Conservation (phyloP, 2,329 filamentous ascomycete species). For the Xylariaceae sp. region DNA sequence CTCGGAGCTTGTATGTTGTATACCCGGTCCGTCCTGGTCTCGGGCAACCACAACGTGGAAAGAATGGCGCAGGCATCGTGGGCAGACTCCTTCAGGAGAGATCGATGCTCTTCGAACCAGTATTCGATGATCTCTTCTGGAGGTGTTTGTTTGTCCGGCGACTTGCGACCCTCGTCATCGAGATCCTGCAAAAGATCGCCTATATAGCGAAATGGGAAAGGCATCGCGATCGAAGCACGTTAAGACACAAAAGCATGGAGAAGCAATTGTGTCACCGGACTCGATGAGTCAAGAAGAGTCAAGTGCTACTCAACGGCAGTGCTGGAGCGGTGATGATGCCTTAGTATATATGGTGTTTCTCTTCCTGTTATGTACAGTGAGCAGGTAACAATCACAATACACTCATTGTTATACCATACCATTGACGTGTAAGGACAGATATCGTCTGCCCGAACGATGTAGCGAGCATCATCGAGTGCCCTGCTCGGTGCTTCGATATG, state of each 20-base stretch:
- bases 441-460: too few species aligned
- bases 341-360: too few species aligned
- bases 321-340: too few species aligned
- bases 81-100: conserved; percentile 50
- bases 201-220: conserved; percentile 62
- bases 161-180: conserved; percentile 41
- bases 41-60: conserved; percentile 70
- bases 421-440: too few species aligned
- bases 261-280: not conserved
- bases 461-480: conserved; percentile 43
- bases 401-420: too few species aligned
- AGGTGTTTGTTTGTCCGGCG: conserved; percentile 29
- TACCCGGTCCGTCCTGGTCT: conserved; percentile 70
- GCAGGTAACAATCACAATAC: too few species aligned
- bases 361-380: too few species aligned
- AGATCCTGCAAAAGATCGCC: conserved; percentile 69
- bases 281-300: not conserved
- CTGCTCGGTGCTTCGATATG: conserved; percentile 50
- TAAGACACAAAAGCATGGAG: not conserved
- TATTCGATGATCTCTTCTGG: conserved; percentile 40
- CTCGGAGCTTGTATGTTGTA: conserved; percentile 61
- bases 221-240: conserved; percentile 32
- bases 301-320: too few species aligned
- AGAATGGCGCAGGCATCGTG: conserved; percentile 61
- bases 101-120: conserved; percentile 67